These are phyloP conservation scores for Saccharomycopsis babjevae DNA, from an alignment of 805 yeast species.

Conservation along the genomic window DNA sequence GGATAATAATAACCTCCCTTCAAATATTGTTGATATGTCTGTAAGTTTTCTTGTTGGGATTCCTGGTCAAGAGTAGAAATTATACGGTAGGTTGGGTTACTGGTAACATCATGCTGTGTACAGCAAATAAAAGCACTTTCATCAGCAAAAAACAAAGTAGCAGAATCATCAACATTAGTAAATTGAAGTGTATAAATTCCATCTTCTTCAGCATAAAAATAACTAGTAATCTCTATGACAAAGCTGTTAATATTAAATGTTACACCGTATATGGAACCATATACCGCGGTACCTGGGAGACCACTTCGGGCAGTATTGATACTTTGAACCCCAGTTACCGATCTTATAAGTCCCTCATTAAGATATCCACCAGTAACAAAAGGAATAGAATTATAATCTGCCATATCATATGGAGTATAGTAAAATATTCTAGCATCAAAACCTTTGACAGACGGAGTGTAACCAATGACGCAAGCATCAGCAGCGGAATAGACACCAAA, in stretches of 20 bases:
- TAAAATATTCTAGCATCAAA: no score
- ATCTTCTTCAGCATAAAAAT: constrained; percentile 22
- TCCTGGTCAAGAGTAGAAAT: constrained; percentile 11
- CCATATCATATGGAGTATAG: no score
- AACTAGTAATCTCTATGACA: constrained; percentile 23
- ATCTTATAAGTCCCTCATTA: no score
- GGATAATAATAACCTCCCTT: constrained; percentile 25
- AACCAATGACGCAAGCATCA: no score
- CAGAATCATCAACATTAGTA: constrained; percentile 25
- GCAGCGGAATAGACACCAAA: no score
- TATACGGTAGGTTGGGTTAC: neutral
- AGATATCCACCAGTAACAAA: no score
- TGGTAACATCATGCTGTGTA: neutral
- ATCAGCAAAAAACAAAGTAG: constrained; percentile 25
- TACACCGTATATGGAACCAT: no score
- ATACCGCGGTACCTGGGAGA: no score
- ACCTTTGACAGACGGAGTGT: no score
- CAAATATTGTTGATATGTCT: constrained; percentile 9
- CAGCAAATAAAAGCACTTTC: constrained; percentile 30
- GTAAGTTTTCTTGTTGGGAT: constrained; percentile 16
- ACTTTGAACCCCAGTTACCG: no score
- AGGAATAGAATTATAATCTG: no score
- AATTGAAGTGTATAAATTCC: constrained; percentile 26
- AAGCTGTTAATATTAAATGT: constrained; percentile 19
- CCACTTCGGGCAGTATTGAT: no score